Evolutionary conservation across 2,329 filamentous ascomycete species (phyloP).

Genomic region (Ceratocystis cubensis): DNA sequence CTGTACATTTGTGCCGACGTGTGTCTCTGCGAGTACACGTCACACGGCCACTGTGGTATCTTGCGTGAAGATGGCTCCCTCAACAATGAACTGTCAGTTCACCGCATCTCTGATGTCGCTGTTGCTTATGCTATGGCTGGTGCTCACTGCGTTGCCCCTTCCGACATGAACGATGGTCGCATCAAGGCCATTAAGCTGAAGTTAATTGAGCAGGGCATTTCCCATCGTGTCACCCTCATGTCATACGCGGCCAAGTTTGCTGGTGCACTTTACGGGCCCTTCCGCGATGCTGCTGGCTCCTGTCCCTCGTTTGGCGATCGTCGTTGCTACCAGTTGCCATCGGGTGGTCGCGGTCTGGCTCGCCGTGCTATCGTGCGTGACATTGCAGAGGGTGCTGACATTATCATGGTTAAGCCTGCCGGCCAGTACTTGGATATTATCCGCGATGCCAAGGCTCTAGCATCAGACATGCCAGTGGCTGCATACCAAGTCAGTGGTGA

Average conservation of each 20-base stretch:
- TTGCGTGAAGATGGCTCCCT: slow-evolving; percentile 82
- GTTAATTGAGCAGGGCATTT: slow-evolving; percentile 85
- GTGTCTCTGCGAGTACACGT: slow-evolving; percentile 97
- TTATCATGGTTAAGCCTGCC: slow-evolving; percentile 98
- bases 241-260: slow-evolving; percentile 97
- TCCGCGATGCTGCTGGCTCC: slow-evolving; percentile 90
- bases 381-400: slow-evolving; percentile 85
- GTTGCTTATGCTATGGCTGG: slow-evolving; percentile 90
- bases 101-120: slow-evolving; percentile 95
- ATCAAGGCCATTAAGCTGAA: slow-evolving; percentile 97
- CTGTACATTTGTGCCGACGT: slow-evolving; percentile 89
- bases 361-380: slow-evolving; percentile 81
- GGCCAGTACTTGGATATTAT: slow-evolving; percentile 96
- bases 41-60: slow-evolving; percentile 94
- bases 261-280: slow-evolving; percentile 90
- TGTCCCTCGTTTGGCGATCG: slow-evolving; percentile 85
- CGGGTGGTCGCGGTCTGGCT: slow-evolving; percentile 80
- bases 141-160: slow-evolving; percentile 91
- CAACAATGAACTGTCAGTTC: slow-evolving; percentile 87
- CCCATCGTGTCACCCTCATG: slow-evolving; percentile 87
- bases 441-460: slow-evolving; percentile 88
- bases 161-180: slow-evolving; percentile 97
- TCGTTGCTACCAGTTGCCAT: slow-evolving; percentile 91
- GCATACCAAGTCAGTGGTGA: slow-evolving; percentile 97
- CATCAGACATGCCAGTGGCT: slow-evolving; percentile 79